phyloP scores from a whole-genome alignment of 2,329 filamentous ascomycete species.

The Chaetomium sp. region DNA sequence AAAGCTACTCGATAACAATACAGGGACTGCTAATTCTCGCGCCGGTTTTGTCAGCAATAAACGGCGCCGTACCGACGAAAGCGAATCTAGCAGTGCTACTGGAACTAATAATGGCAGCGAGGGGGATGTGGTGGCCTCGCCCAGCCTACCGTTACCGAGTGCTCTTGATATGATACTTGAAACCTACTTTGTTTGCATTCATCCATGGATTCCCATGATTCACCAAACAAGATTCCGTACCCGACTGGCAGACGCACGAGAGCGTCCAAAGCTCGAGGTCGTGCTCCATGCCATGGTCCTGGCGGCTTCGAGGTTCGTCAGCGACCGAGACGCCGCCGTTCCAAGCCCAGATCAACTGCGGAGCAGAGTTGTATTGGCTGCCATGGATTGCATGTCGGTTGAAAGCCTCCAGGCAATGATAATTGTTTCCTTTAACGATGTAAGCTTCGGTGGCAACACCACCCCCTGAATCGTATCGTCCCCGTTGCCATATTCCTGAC shows the following conservation, averaged over 20 bases:
- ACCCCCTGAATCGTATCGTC: not conserved
- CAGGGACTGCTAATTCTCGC: not conserved
- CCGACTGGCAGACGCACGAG: not conserved
- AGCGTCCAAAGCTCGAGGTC: not conserved
- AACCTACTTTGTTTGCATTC: not conserved
- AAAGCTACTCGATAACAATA: not conserved
- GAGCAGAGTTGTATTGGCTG: not conserved
- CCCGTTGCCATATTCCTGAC: too few relatives aligned
- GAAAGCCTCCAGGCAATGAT: conserved; percentile 3
- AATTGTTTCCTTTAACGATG: not conserved
- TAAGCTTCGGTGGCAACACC: not conserved
- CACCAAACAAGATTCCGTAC: not conserved
- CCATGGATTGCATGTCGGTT: not conserved
- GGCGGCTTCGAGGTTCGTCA: conserved; percentile 2
- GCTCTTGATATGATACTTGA: not conserved
- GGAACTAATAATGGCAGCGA: not conserved
- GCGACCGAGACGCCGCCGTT: not conserved
- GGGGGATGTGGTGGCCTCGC: not conserved
- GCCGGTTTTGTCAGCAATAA: not conserved
- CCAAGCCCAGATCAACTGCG: not conserved
- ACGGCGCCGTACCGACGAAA: not conserved
- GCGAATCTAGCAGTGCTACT: not conserved
- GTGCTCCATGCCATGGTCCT: not conserved
- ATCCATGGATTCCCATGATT: conserved; percentile 4
- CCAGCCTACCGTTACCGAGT: not conserved